Base-by-base conservation (phyloP, 2,329 filamentous ascomycete species). In the Scopulariopsis brevicaulis region DNA sequence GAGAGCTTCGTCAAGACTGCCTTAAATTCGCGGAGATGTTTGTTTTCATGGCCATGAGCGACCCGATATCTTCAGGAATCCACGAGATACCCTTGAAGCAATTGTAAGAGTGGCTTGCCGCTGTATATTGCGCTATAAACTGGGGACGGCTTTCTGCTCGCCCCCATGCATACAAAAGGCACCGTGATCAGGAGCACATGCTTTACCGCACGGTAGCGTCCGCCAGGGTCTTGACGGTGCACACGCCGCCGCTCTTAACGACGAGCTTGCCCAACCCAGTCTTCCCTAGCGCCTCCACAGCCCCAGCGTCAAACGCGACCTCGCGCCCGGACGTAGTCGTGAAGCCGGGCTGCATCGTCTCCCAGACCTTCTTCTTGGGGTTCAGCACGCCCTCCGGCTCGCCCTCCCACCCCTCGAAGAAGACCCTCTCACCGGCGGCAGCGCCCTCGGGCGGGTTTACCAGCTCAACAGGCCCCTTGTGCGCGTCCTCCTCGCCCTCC, bases 291-390 rank as follows among this genome's bases (percentile, higher is more conserved):
- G 87, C 84, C 73, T 89, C 86, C 40, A 96, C 89, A 53, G 78
- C 84, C 52, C 74, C 80, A 3, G 88, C 89, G 67, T 97, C 89
- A 69, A 97, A 99, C 0, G 81, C 91, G 40, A 96, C 93, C 73
- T 92, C 88, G 56, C 93, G 78, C 53, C 72, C 74, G 8, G 87
- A 86, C 1, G 87, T 96, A 8, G 93, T 99, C 34, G 89, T 96
- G 76, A 97, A 97, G 0, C 93, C 94, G 1, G 92, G 91, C 79
- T 97, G 93, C 74, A 96, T 90, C 11, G 82, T 90, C 80, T 99
- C 94, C 92, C 93, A 97, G 61, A 97, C 78, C 85, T 97, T 97
- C 85, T 97, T 99, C 86, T 99, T 99, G 59, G 94, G 94, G 80
- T 97, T 99, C 59, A 99, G 81, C 56, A 93, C 84, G 62, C 86